phyloP scores from a whole-genome alignment of 164 flowering plant species.

The Berberis thunbergii region DNA sequence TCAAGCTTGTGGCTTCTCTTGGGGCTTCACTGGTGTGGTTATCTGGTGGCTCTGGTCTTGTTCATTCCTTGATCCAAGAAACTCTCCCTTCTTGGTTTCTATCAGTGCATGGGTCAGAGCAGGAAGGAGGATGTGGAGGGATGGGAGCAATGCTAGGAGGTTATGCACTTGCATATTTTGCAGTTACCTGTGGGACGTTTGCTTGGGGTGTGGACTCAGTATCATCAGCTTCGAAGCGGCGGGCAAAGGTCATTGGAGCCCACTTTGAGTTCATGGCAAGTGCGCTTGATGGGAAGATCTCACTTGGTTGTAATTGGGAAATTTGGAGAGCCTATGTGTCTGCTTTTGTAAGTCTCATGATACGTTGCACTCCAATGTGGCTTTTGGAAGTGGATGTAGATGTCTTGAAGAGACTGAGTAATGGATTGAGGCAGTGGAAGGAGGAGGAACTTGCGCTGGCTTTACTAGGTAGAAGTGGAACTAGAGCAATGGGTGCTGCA shows the following conservation, averaged over 20 bases:
- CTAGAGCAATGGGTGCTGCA: conserved; percentile 71
- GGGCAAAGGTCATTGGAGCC: conserved; percentile 47
- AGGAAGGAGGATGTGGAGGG: conserved; percentile 33
- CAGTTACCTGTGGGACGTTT: conserved; percentile 68
- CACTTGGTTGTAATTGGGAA: conserved; percentile 77
- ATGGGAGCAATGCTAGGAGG: conserved; percentile 63
- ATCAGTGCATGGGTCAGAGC: conserved; percentile 42
- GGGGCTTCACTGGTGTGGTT: conserved; percentile 81
- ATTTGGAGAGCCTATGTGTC: conserved; percentile 86
- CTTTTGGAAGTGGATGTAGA: conserved; percentile 57
- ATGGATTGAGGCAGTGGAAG: conserved; percentile 72
- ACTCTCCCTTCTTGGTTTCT: conserved; percentile 95
- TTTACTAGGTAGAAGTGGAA: conserved; percentile 64
- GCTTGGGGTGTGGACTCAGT: conserved; percentile 74
- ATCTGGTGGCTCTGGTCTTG: conserved; percentile 67
- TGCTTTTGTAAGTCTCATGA: conserved; percentile 65
- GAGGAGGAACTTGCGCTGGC: conserved; percentile 87
- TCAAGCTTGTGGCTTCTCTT: conserved; percentile 76
- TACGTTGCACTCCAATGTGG: conserved; percentile 69
- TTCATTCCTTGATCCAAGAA: conserved; percentile 71
- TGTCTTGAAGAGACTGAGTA: conserved; percentile 62
- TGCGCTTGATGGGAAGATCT: conserved; percentile 77
- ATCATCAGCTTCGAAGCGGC: conserved; percentile 54
- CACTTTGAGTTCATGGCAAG: conserved; percentile 82
- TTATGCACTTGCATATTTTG: conserved; percentile 77